Conservation (phyloP, 2,329 filamentous ascomycete species). For the Botrytis aclada region DNA sequence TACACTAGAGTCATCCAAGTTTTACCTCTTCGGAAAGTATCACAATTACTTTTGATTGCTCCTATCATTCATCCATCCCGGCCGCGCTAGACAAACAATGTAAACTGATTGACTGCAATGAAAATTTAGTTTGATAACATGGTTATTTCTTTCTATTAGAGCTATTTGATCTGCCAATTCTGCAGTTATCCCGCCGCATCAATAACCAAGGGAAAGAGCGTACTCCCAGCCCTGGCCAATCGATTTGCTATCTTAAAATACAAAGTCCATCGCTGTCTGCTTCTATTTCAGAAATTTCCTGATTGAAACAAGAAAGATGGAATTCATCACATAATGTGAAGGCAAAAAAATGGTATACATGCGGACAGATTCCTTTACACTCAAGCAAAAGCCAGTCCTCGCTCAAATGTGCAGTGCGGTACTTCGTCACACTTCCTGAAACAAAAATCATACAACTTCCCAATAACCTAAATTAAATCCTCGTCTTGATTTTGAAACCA, state of each 20-base stretch:
- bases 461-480: conserved; percentile 18
- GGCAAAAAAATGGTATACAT: conserved; percentile 22
- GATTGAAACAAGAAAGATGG: neutral
- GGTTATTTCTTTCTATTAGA: conserved; percentile 17
- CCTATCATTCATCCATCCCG: neutral
- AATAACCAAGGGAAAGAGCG: conserved; percentile 12
- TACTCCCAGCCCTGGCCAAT: neutral
- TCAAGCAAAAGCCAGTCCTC: conserved; percentile 25
- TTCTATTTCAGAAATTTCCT: neutral
- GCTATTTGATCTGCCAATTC: conserved; percentile 9
- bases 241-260: conserved; percentile 9
- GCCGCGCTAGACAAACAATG: neutral
- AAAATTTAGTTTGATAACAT: neutral
- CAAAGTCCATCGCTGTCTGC: conserved; percentile 10
- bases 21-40: neutral
- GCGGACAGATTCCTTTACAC: neutral
- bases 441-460: conserved; percentile 19
- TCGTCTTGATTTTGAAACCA: conserved; percentile 12
- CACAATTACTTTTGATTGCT: neutral
- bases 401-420: conserved; percentile 32
- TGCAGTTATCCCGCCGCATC: conserved; percentile 1
- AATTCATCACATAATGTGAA: conserved; percentile 1
- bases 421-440: neutral
- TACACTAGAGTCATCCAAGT: neutral
- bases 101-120: neutral